phyloP scores from a whole-genome alignment of 495 filamentous ascomycete genomes.

The Penicillium longicatenatum region DNA sequence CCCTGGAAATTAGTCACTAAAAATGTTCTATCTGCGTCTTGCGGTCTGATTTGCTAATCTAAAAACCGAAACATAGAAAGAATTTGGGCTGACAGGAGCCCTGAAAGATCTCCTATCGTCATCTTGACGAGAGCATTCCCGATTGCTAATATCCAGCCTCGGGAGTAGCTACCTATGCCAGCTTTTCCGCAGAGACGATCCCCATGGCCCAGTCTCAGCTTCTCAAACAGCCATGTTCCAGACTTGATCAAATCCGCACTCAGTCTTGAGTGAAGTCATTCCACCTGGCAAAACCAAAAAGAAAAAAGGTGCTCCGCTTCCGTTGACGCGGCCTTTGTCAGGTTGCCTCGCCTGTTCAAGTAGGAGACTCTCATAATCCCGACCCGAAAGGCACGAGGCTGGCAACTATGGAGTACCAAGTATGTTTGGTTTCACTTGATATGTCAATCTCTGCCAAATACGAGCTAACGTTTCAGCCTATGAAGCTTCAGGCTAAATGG shows the following conservation, averaged over 20 bases:
- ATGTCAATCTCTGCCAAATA: constrained; percentile 2
- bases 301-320: not conserved
- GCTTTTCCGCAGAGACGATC: not conserved
- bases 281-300: not conserved
- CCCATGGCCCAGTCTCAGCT: not conserved
- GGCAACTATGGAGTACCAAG: not conserved
- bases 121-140: not conserved
- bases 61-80: not conserved
- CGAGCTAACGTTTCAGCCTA: constrained; percentile 1
- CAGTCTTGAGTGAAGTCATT: not conserved
- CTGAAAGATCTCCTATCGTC: not conserved
- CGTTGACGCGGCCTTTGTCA: not conserved
- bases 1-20: too few species aligned
- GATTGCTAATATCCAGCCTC: not conserved
- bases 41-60: not conserved
- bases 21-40: too few species aligned
- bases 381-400: not conserved
- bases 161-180: not conserved
- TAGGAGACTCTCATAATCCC: not conserved
- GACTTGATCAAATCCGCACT: not conserved
- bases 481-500: not conserved
- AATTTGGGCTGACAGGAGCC: not conserved
- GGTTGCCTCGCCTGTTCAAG: not conserved
- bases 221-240: not conserved
- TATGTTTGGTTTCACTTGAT: not conserved